Evolutionary conservation across 495 filamentous ascomycete genomes (phyloP).

Genomic region (Aspergillus incahuasiensis): DNA sequence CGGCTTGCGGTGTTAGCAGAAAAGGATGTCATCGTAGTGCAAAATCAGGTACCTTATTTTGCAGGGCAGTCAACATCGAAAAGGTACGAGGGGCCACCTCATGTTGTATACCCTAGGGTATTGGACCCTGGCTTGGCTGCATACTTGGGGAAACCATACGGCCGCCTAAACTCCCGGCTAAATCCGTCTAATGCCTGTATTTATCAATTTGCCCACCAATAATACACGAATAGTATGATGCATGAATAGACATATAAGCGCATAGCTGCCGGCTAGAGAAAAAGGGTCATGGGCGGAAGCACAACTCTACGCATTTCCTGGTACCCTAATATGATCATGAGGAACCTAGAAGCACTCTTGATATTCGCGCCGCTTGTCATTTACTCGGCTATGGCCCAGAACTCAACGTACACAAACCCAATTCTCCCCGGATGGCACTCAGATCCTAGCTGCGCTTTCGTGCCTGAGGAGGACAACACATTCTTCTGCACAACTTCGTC

Average conservation of each 20-base stretch:
- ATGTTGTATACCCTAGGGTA: background rate
- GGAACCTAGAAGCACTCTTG: background rate
- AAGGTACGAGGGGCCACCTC: background rate
- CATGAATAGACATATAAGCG: background rate
- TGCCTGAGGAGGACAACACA: slow-evolving; percentile 17
- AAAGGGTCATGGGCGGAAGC: background rate
- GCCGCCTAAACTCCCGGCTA: background rate
- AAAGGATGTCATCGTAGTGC: background rate
- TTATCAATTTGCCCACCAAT: background rate
- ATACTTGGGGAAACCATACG: no score
- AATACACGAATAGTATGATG: background rate
- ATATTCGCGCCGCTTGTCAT: background rate
- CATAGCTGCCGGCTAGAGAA: background rate
- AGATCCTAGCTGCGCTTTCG: slow-evolving; percentile 22
- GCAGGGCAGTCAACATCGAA: background rate
- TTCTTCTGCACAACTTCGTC: slow-evolving; percentile 23
- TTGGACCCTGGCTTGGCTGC: no score
- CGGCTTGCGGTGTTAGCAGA: no score
- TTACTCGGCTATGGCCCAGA: background rate
- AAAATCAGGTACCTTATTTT: background rate
- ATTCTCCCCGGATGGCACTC: slow-evolving; percentile 26
- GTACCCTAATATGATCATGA: background rate
- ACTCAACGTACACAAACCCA: slow-evolving; percentile 17
- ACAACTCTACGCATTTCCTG: background rate
- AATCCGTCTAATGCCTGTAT: background rate